A percentile compares a stretch with the other conserved stretches of the same genome.
Evolutionary conservation across 1,284 basidiomycete genomes (phyloP).

Genomic region (Somion occarium): DNA sequence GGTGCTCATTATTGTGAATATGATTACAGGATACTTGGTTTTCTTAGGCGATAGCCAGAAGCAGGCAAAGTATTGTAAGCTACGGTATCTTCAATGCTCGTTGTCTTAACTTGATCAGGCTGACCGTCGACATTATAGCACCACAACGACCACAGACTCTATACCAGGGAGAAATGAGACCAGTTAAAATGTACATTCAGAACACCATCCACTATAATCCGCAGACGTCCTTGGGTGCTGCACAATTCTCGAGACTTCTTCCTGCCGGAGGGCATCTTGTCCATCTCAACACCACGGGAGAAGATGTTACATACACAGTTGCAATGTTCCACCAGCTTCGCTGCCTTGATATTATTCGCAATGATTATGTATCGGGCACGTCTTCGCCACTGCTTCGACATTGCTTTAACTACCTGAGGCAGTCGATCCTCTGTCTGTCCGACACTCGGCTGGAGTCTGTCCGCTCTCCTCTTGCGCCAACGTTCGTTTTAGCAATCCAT

Average conservation of each 20-base stretch:
- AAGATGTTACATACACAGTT: not conserved
- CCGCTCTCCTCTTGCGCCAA: not conserved
- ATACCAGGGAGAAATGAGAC: too few species aligned
- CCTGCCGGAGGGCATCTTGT: not conserved
- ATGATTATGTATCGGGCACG: not conserved
- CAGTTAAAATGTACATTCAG: not conserved
- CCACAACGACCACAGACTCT: too few species aligned
- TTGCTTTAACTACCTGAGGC: not conserved
- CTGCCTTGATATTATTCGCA: not conserved
- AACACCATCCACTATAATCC: not conserved
- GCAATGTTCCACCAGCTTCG: not conserved
- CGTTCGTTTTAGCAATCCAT: not conserved
- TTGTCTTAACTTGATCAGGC: too few species aligned
- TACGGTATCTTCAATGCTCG: too few species aligned
- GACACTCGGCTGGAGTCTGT: not conserved
- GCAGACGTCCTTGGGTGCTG: not conserved
- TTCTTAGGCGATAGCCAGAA: too few species aligned
- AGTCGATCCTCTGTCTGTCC: not conserved
- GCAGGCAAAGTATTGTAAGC: too few species aligned
- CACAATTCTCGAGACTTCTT: not conserved
- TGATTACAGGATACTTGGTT: too few species aligned
- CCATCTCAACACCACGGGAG: not conserved
- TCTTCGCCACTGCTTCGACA: not conserved
- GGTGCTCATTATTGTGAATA: too few species aligned
- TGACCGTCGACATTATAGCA: too few species aligned